phyloP scores from a whole-genome alignment of 2,329 filamentous ascomycete species.

The Bipolaris sorokiniana region DNA sequence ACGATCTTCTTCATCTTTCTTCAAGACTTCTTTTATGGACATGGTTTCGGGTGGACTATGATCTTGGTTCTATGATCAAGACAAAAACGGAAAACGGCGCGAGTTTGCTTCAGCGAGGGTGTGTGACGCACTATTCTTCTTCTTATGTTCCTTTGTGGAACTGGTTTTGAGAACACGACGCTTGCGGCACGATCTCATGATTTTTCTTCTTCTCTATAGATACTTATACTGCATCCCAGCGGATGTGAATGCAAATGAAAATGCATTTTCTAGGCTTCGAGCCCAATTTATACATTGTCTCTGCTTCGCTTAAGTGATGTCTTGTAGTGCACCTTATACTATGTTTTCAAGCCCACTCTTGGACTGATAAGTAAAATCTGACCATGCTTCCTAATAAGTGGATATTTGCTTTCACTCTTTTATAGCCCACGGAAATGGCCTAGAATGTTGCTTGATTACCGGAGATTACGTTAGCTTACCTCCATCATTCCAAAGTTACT shows the following conservation, averaged over 20 bases:
- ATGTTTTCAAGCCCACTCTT: no score
- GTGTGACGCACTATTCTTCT: constrained; percentile 1
- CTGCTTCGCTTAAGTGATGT: background rate
- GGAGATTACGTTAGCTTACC: no score
- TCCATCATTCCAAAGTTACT: no score
- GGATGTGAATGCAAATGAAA: background rate
- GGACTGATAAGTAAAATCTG: no score
- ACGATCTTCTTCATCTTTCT: background rate
- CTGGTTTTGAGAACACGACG: constrained; percentile 3
- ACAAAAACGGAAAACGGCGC: background rate
- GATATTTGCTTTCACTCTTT: no score
- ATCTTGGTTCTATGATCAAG: background rate
- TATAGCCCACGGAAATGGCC: no score
- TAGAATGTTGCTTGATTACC: no score
- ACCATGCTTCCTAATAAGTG: no score
- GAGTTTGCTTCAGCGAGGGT: background rate
- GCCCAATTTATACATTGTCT: background rate
- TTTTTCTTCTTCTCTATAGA: constrained; percentile 7
- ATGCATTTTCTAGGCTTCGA: constrained; percentile 1
- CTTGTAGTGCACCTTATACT: no score
- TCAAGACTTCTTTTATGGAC: background rate
- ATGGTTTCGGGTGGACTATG: background rate
- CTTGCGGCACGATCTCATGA: constrained; percentile 7
- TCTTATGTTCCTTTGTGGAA: background rate
- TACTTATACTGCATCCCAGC: background rate